These are phyloP conservation scores for Cladosporium sp. DNA, from an alignment of 2,329 filamentous ascomycete species.

Conservation along the genomic window DNA sequence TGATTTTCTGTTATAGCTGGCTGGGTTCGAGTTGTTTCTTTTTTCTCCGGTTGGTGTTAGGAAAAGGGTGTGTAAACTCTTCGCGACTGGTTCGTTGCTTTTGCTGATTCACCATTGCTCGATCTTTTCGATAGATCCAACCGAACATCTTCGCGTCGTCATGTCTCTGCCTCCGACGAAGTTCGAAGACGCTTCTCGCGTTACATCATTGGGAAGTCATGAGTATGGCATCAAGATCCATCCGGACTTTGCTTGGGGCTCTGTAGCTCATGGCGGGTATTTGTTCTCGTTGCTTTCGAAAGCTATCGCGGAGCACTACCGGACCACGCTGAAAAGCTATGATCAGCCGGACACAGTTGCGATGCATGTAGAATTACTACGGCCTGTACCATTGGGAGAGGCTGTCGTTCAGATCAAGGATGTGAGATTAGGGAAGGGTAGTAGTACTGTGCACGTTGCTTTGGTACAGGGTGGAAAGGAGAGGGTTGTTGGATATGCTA, in stretches of 20 bases:
- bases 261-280: constrained; percentile 26
- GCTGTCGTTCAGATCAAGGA: constrained; percentile 16
- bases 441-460: constrained; percentile 11
- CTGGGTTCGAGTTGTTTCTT: neutral
- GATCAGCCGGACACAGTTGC: constrained; percentile 22
- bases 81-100: neutral
- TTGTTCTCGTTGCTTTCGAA: constrained; percentile 20
- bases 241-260: constrained; percentile 21
- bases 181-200: constrained; percentile 21
- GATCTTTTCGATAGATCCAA: neutral
- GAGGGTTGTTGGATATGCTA: constrained; percentile 14
- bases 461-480: constrained; percentile 14
- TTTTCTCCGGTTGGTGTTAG: neutral
- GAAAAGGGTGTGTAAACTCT: neutral
- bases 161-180: constrained; percentile 13
- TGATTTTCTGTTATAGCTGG: neutral
- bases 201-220: constrained; percentile 18
- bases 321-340: constrained; percentile 18
- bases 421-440: constrained; percentile 15
- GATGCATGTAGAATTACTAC: constrained; percentile 24
- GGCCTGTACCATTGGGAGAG: constrained; percentile 20
- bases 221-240: constrained; percentile 22
- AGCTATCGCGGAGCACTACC: constrained; percentile 20
- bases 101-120: neutral
- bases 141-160: neutral